These are phyloP conservation scores for Hymenoscyphus albidus DNA, from an alignment of 2,329 filamentous ascomycete genomes.

Conservation along the genomic window DNA sequence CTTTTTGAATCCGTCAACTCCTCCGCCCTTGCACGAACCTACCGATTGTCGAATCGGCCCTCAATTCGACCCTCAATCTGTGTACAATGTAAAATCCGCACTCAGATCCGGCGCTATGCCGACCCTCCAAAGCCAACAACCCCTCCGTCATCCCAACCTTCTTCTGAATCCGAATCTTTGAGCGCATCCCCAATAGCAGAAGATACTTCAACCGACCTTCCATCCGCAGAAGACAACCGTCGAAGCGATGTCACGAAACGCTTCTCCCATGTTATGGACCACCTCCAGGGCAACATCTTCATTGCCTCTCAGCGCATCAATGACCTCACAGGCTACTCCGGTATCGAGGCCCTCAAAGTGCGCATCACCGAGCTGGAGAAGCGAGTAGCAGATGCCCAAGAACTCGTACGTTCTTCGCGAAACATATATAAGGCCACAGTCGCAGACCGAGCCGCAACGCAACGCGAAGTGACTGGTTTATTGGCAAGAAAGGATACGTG, in stretches of 20 bases:
- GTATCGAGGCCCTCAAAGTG: conserved; percentile 79
- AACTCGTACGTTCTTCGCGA: conserved; percentile 67
- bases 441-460: conserved; percentile 76
- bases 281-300: conserved; percentile 78
- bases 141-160: conserved; percentile 10
- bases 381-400: conserved; percentile 56
- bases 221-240: conserved; percentile 44
- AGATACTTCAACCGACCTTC: conserved; percentile 37
- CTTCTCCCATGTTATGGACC: conserved; percentile 78
- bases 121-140: conserved; percentile 30
- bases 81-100: conserved; percentile 39
- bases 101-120: conserved; percentile 35
- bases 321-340: conserved; percentile 88
- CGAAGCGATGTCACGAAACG: conserved; percentile 42
- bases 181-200: conserved; percentile 8
- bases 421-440: conserved; percentile 79
- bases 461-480: conserved; percentile 92
- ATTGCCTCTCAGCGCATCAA: conserved; percentile 86
- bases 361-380: conserved; percentile 68
- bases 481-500: conserved; percentile 92
- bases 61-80: conserved; percentile 37
- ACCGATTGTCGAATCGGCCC: conserved; percentile 23
- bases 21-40: conserved; percentile 20
- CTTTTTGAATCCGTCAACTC: conserved; percentile 27
- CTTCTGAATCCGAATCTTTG: not conserved